phyloP scores from a whole-genome alignment of 2,329 filamentous ascomycete genomes.

The Aureobasidium pullulans region DNA sequence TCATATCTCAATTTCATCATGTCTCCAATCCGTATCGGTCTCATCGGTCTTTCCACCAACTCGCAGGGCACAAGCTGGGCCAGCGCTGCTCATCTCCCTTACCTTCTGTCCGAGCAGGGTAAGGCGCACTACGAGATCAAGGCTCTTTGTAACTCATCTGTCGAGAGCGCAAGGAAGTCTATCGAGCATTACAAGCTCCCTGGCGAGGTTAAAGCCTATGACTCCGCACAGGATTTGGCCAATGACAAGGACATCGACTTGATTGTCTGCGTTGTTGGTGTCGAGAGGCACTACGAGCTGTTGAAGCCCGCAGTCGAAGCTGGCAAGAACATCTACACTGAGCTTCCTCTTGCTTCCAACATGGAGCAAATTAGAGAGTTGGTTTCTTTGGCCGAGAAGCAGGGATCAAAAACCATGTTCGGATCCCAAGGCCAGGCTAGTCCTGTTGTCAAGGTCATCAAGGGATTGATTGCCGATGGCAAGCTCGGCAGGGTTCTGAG shows the following conservation, averaged over 20 bases:
- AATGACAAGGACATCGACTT: constrained; percentile 42
- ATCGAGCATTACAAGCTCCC: constrained; percentile 35
- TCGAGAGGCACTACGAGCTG: constrained; percentile 37
- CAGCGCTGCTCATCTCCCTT: constrained; percentile 50
- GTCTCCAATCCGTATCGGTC: constrained; percentile 45
- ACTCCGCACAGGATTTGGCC: constrained; percentile 36
- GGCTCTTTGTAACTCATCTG: constrained; percentile 44
- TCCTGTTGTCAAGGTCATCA: constrained; percentile 35
- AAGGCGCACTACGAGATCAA: constrained; percentile 37
- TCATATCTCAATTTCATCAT: not conserved
- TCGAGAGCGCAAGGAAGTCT: constrained; percentile 36
- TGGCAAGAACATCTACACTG: constrained; percentile 44
- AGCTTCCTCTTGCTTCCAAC: constrained; percentile 42
- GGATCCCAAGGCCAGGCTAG: constrained; percentile 41
- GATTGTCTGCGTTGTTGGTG: constrained; percentile 38
- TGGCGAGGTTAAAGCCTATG: constrained; percentile 36
- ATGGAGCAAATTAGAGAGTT: constrained; percentile 38
- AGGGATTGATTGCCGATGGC: constrained; percentile 35
- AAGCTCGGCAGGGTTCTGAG: constrained; percentile 39
- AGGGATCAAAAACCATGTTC: constrained; percentile 38
- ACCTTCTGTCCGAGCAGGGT: constrained; percentile 35
- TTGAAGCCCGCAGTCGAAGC: constrained; percentile 37
- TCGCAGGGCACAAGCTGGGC: constrained; percentile 43
- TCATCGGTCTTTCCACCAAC: constrained; percentile 50
- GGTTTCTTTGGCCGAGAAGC: constrained; percentile 32